phyloP scores from a whole-genome alignment of 129 eudicot genomes.

The Sambucus nigra region DNA sequence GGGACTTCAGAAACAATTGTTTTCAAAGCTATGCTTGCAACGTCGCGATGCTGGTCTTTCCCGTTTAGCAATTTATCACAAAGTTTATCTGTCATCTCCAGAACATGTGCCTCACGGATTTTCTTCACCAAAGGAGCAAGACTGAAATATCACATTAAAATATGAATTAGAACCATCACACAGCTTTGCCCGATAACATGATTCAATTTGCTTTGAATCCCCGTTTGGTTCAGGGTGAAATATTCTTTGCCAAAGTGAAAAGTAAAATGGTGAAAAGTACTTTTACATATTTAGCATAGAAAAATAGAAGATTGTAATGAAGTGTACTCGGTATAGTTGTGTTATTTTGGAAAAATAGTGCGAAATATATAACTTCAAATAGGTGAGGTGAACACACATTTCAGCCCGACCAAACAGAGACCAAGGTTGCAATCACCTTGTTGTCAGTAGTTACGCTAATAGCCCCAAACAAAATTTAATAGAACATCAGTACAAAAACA shows the following conservation, averaged over 20 bases:
- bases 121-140: conserved; percentile 93
- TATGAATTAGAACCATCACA: conserved; percentile 5
- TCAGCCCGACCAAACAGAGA: no score
- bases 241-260: no score
- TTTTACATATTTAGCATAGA: no score
- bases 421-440: background rate
- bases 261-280: no score
- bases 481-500: background rate
- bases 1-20: conserved; percentile 90
- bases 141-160: conserved; percentile 25
- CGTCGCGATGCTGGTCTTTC: conserved; percentile 90
- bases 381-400: no score
- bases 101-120: conserved; percentile 57
- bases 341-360: no score
- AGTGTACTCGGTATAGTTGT: no score
- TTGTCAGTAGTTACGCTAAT: background rate
- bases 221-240: no score
- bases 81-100: conserved; percentile 81
- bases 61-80: conserved; percentile 85
- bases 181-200: background rate
- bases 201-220: no score
- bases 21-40: conserved; percentile 97
- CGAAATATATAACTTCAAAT: no score
- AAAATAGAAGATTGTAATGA: no score
- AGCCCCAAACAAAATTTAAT: background rate